Base-by-base conservation (phyloP, 768 basidiomycete genomes). In the Mycena galericulata region DNA sequence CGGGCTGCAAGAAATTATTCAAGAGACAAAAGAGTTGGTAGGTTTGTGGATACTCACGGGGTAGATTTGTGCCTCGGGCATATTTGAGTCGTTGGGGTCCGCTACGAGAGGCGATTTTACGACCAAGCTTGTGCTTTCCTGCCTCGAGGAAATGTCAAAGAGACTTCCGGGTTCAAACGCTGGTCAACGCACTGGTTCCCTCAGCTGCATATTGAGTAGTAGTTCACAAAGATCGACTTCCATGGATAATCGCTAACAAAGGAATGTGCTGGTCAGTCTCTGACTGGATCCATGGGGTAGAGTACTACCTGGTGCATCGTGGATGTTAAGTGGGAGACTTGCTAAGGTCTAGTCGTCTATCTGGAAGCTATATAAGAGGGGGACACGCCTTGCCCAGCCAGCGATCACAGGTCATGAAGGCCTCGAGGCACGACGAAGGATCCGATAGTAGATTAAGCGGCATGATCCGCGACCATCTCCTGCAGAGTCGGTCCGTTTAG, bases 201-300 rank as follows among this genome's bases (percentile, higher is more conserved):
- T 83, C 12, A 88, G 77, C 54, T 83, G 84, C 85, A 90, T 84
- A 18, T 82, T 81, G 55, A 85, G 83, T 40, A 90, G 65, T 0
- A 89, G 78, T 51, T 83, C 80, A 73, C 89, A 89, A 29, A 90
- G 79, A 75, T 89, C 86, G 65, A 86, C 75, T 56, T 86, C 83
- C 59, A 62, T 72, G n/a, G 66, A 61, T 36, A 53, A 40, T 36
- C 7, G n/a, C 65, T 71, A 41, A 53, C 46, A 38, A 65, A 41
- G 34, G 50, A 55, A 62, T 14, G n/a, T n/a, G 6, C 12, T 12
- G 58, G 8, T 63, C 10, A 43, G 47, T 38, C 38, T 34, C 43
- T 3, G n/a, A 43, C 26, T 32, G 30, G 40, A 47, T 43, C 10
- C 29, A 40, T 38, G 18, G 36, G 6, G 24, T 12, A 41, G 56